These are phyloP conservation scores for Globisporangium spinosum DNA, from an alignment of 352 stramenopile species.

Conservation along the genomic window DNA sequence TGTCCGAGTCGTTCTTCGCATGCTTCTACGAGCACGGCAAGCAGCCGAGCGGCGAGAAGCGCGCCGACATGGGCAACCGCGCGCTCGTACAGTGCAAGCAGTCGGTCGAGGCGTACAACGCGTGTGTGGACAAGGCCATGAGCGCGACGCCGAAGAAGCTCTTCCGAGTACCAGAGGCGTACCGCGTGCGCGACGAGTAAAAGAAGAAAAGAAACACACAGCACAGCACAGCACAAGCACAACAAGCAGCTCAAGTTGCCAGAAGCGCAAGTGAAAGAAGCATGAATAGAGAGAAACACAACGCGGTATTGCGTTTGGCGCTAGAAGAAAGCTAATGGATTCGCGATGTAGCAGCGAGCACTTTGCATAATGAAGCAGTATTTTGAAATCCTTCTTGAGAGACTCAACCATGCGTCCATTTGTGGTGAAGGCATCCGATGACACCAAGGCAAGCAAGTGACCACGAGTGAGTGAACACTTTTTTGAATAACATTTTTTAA, in stretches of 20 bases:
- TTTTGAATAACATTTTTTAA: constrained; percentile 18
- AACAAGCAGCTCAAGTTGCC: background rate
- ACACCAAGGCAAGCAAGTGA: background rate
- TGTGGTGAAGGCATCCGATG: background rate
- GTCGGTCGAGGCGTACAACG: constrained; percentile 64
- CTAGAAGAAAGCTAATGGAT: background rate
- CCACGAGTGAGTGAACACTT: background rate
- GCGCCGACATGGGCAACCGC: constrained; percentile 64
- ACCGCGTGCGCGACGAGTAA: constrained; percentile 57
- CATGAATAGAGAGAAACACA: background rate
- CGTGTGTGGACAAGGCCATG: constrained; percentile 60
- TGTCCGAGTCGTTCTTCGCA: constrained; percentile 67
- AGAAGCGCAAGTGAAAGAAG: background rate
- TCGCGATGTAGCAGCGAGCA: background rate
- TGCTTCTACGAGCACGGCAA: constrained; percentile 85
- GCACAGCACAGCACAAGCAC: background rate
- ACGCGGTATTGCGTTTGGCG: background rate
- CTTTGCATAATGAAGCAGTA: background rate
- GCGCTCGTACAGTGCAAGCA: constrained; percentile 55
- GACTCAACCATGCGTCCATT: background rate
- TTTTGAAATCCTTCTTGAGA: background rate
- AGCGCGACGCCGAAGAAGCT: constrained; percentile 62
- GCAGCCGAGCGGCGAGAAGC: constrained; percentile 43
- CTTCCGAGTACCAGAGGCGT: constrained; percentile 79
- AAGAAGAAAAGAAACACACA: background rate